Evolutionary conservation across 2,329 filamentous ascomycete genomes (phyloP).

Genomic region (Dactylellina cionopaga): DNA sequence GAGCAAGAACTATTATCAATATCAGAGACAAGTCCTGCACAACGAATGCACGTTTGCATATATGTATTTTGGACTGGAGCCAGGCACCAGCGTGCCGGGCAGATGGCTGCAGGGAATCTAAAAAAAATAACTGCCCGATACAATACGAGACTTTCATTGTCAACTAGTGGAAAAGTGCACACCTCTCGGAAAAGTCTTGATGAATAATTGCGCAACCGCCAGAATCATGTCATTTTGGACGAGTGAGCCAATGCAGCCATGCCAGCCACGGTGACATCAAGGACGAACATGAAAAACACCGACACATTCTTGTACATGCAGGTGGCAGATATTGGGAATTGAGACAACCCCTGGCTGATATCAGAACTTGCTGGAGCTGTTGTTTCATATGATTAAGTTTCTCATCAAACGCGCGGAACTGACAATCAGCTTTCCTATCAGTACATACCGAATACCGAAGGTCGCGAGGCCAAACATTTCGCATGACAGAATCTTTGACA

Average conservation of each 20-base stretch:
- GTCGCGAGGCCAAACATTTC: background rate
- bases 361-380: constrained; percentile 10
- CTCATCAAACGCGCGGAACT: constrained; percentile 1
- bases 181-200: constrained; percentile 12
- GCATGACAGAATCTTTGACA: background rate
- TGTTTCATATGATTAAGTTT: constrained; percentile 50
- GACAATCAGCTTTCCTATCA: constrained; percentile 27
- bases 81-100: constrained; percentile 44
- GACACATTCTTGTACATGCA: constrained; percentile 35
- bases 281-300: constrained; percentile 27
- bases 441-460: constrained; percentile 5
- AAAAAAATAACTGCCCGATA: constrained; percentile 26
- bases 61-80: constrained; percentile 22
- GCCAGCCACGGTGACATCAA: constrained; percentile 49
- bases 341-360: constrained; percentile 39
- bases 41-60: constrained; percentile 35
- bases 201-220: constrained; percentile 52
- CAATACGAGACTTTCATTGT: constrained; percentile 27
- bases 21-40: constrained; percentile 50
- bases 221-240: constrained; percentile 42
- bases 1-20: constrained; percentile 35
- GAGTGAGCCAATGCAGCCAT: constrained; percentile 41
- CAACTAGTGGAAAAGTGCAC: background rate
- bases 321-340: constrained; percentile 38
- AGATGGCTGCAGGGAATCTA: constrained; percentile 44